Percentiles rank a stretch among this genome's conserved stretches.
phyloP scores from a whole-genome alignment of 257 asterid species.

The Lycium barbarum region DNA sequence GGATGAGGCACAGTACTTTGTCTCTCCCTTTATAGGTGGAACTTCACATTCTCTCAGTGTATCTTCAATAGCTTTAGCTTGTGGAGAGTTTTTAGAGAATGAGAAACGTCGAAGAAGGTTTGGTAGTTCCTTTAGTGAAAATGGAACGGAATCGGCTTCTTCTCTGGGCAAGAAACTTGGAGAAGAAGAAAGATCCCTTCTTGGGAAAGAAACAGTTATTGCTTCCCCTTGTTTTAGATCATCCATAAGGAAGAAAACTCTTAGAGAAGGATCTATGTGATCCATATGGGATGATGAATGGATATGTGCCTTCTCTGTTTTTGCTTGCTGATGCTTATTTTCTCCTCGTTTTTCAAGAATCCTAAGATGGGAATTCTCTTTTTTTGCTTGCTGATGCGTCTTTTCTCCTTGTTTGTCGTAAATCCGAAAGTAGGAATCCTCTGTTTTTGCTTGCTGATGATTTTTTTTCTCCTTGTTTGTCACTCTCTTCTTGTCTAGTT shows the following conservation, averaged over 20 bases:
- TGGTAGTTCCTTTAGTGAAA: slow-evolving; percentile 53
- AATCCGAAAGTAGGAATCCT: background rate
- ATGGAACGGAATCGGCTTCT: slow-evolving; percentile 71
- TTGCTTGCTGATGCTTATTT: background rate
- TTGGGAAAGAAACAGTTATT: slow-evolving; percentile 63
- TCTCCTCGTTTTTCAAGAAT: background rate
- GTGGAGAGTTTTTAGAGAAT: slow-evolving; percentile 63
- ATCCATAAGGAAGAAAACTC: slow-evolving; percentile 66
- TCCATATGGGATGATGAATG: slow-evolving; percentile 57
- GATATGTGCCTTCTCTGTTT: slow-evolving; percentile 38
- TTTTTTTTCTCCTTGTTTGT: background rate
- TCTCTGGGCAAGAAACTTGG: slow-evolving; percentile 50
- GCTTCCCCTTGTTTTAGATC: slow-evolving; percentile 60
- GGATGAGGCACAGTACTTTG: slow-evolving; percentile 74
- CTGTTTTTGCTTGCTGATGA: too few species aligned
- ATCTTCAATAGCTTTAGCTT: slow-evolving; percentile 69
- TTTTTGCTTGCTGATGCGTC: background rate
- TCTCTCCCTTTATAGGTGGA: slow-evolving; percentile 65
- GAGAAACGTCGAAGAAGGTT: slow-evolving; percentile 56
- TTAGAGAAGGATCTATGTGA: slow-evolving; percentile 60
- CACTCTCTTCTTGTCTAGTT: background rate
- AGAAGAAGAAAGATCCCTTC: slow-evolving; percentile 44
- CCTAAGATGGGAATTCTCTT: background rate
- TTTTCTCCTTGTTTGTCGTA: background rate
- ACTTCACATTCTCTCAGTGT: slow-evolving; percentile 68